Base-by-base conservation (phyloP, 192 early-diverging fungal species). In the Coemansia sp. region DNA sequence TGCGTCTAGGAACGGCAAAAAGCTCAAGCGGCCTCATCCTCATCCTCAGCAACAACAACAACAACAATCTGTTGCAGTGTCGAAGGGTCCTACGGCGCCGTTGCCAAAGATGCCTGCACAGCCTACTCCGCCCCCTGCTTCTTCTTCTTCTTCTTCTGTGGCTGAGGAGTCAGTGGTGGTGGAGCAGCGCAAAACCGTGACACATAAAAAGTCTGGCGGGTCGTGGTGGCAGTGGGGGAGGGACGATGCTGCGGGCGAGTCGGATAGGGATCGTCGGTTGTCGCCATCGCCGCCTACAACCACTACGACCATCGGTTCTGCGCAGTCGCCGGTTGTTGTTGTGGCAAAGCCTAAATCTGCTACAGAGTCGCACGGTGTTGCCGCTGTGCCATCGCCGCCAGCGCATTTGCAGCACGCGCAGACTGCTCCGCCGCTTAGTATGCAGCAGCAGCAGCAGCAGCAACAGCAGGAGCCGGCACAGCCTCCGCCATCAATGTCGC, bases 151-250 rank as follows among this genome's bases (percentile, higher is more conserved):
- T n/a, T n/a, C n/a, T n/a, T n/a, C n/a, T n/a, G n/a, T n/a, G n/a
- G 43, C 61, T 20, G 19, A n/a, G 42, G 61, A 45, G 17, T 22
- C 31, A 27, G 25, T 20, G 49, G 51, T n/a, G 11, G 45, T 39
- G 7, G 7, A 62, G 15, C 69, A 65, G 51, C 70, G 67, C 38
- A 69, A 70, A 38, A 64, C 68, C 12, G 58, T 80, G 22, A 61
- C 68, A n/a, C 77, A 80, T 49, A 80, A 80, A 64, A 80, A 80
- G 41, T 80, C 77, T 1, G 53, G 53, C 53, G 68, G 57, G 4
- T 80, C 77, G 19, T 80, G 77, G 77, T 80, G 77, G 77, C 77
- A 80, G 61, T 80, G 77, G 77, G 75, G 69, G 39, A 31, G 71
- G 2, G 63, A 70, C 9, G 77, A 74, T 35, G 53, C 53, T 2